phyloP scores from a whole-genome alignment of 176 grass and related monocot species.

The Musa itinerans region DNA sequence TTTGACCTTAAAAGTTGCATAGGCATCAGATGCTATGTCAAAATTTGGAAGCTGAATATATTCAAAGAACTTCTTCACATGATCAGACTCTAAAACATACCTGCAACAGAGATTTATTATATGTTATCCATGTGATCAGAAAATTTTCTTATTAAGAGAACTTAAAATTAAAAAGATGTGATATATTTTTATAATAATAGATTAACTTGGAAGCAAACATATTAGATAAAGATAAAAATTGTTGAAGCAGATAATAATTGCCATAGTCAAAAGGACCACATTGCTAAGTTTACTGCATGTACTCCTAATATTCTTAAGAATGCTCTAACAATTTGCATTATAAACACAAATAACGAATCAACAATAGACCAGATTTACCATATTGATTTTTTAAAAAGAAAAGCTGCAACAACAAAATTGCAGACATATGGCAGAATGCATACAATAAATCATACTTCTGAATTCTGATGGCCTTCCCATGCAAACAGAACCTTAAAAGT shows the following conservation, averaged over 20 bases:
- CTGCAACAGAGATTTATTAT: conserved; percentile 16
- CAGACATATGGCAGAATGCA: background rate
- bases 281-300: background rate
- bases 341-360: background rate
- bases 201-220: background rate
- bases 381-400: background rate
- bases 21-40: conserved; percentile 49
- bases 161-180: background rate
- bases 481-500: too few species aligned
- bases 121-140: background rate
- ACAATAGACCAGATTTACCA: background rate
- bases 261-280: background rate
- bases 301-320: background rate
- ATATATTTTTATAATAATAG: background rate
- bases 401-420: background rate
- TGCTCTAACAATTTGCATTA: background rate
- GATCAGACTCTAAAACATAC: conserved; percentile 37
- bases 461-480: too few species aligned
- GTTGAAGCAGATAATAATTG: background rate
- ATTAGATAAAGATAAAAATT: background rate
- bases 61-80: conserved; percentile 49
- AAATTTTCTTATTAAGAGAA: background rate
- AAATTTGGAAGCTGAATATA: conserved; percentile 52
- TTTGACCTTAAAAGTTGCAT: conserved; percentile 59
- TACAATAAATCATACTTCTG: background rate